A percentile compares a stretch with the other conserved stretches of the same genome.
Conservation (phyloP, 495 filamentous ascomycete species). For the Podospora sp. region DNA sequence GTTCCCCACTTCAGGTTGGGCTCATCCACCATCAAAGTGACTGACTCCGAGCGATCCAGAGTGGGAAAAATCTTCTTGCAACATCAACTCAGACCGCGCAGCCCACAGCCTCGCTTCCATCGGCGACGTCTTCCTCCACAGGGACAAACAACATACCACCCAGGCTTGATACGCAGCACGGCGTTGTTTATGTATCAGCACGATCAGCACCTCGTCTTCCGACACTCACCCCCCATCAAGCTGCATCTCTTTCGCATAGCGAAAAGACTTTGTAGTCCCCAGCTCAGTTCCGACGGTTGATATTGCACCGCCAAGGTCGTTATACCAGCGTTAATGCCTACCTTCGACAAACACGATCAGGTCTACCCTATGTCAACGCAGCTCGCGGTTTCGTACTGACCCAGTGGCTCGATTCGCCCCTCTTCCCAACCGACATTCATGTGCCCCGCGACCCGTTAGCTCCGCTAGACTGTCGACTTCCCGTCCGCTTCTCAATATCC, state of each 20-base stretch:
- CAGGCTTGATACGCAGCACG: slow-evolving; percentile 45
- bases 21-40: slow-evolving; percentile 20
- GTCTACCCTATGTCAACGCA: slow-evolving; percentile 56
- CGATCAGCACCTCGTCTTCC: slow-evolving; percentile 56
- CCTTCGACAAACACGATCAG: slow-evolving; percentile 47
- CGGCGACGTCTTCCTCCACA: slow-evolving; percentile 12
- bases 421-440: slow-evolving; percentile 26
- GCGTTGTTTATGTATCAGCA: slow-evolving; percentile 63
- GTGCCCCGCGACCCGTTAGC: slow-evolving; percentile 30
- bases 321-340: slow-evolving; percentile 57
- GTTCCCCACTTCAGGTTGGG: slow-evolving; percentile 21
- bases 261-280: slow-evolving; percentile 84
- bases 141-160: slow-evolving; percentile 30
- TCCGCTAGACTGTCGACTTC: slow-evolving; percentile 20
- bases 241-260: slow-evolving; percentile 91
- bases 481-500: slow-evolving; percentile 8
- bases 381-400: slow-evolving; percentile 50
- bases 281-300: slow-evolving; percentile 88
- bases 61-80: slow-evolving; percentile 16
- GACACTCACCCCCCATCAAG: slow-evolving; percentile 86
- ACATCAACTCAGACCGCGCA: background rate
- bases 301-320: slow-evolving; percentile 31
- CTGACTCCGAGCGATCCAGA: slow-evolving; percentile 16
- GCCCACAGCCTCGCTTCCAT: slow-evolving; percentile 3
- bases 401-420: slow-evolving; percentile 40